phyloP scores from a whole-genome alignment of 306 rosid genomes.

The Hippophae rhamnoides region DNA sequence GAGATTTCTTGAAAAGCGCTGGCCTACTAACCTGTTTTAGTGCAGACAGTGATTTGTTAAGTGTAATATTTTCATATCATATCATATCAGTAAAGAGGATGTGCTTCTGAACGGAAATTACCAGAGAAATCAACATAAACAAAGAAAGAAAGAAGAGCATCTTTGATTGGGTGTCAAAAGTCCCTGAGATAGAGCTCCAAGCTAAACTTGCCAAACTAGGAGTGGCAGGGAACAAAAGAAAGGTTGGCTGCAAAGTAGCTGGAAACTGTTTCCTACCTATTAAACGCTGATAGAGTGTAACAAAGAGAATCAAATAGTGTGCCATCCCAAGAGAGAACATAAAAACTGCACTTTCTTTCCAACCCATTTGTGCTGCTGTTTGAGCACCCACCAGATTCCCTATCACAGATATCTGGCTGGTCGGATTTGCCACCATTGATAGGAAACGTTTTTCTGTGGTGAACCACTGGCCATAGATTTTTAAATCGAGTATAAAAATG shows the following conservation, averaged over 20 bases:
- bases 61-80: not conserved
- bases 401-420: slow-evolving; percentile 41
- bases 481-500: slow-evolving; percentile 33
- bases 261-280: slow-evolving; percentile 29
- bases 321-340: slow-evolving; percentile 36
- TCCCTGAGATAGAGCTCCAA: slow-evolving; percentile 37
- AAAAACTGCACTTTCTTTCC: slow-evolving; percentile 38
- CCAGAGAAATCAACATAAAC: slow-evolving; percentile 42
- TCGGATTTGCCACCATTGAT: slow-evolving; percentile 36
- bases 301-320: slow-evolving; percentile 35
- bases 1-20: slow-evolving; percentile 40
- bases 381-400: slow-evolving; percentile 39
- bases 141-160: slow-evolving; percentile 46
- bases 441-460: slow-evolving; percentile 38
- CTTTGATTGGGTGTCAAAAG: slow-evolving; percentile 34
- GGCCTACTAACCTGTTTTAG: slow-evolving; percentile 37
- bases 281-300: slow-evolving; percentile 37
- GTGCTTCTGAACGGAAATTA: slow-evolving; percentile 8
- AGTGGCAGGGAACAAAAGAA: slow-evolving; percentile 40
- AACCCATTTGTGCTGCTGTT: slow-evolving; percentile 32
- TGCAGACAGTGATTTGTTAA: not conserved
- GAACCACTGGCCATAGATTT: slow-evolving; percentile 41
- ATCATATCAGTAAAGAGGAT: not conserved
- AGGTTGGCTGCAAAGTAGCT: slow-evolving; percentile 29
- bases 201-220: slow-evolving; percentile 54